A percentile compares a stretch with the other conserved stretches of the same genome.
These are phyloP conservation scores for Halenospora varia DNA, from an alignment of 495 filamentous ascomycete species.

Conservation along the genomic window DNA sequence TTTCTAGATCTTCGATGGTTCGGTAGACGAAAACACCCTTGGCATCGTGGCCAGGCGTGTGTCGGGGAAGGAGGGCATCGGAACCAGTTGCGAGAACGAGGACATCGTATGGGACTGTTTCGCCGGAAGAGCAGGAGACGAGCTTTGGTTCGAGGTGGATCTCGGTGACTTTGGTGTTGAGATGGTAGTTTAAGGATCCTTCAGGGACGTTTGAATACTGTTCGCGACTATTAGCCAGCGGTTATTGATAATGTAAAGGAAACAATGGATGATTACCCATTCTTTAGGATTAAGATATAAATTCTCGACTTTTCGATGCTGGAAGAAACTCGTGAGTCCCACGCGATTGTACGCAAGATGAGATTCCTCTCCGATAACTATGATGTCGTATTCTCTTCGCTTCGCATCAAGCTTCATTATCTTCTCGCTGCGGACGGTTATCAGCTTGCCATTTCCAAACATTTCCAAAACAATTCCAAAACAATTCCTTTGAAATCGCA, in stretches of 20 bases:
- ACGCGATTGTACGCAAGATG: conserved; percentile 96
- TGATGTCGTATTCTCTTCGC: conserved; percentile 72
- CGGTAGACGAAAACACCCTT: conserved; percentile 94
- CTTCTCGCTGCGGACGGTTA: conserved; percentile 65
- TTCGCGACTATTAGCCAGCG: conserved; percentile 48
- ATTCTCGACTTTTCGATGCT: conserved; percentile 85
- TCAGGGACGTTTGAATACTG: conserved; percentile 20
- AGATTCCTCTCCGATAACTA: conserved; percentile 89
- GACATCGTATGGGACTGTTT: conserved; percentile 76
- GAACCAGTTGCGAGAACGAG: conserved; percentile 91
- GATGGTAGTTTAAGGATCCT: conserved; percentile 63
- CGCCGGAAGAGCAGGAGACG: conserved; percentile 67
- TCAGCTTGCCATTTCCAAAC: conserved; percentile 52
- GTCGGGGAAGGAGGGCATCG: conserved; percentile 74
- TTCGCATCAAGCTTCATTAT: conserved; percentile 81
- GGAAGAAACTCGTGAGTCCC: conserved; percentile 90
- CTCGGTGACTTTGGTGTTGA: conserved; percentile 75
- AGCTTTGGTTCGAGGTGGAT: conserved; percentile 62
- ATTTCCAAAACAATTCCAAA: too few relatives aligned
- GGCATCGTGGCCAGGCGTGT: conserved; percentile 81
- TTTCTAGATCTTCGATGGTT: conserved; percentile 80
- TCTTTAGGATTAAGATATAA: conserved; percentile 84
- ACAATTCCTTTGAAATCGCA: conserved; percentile 4
- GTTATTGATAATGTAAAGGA: conserved; percentile 29
- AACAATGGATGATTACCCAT: conserved; percentile 49